Evolutionary conservation across 257 asterid genomes (phyloP), one percentile per base, ranked within the genome.

Genomic region (Buddleja alternifolia): DNA sequence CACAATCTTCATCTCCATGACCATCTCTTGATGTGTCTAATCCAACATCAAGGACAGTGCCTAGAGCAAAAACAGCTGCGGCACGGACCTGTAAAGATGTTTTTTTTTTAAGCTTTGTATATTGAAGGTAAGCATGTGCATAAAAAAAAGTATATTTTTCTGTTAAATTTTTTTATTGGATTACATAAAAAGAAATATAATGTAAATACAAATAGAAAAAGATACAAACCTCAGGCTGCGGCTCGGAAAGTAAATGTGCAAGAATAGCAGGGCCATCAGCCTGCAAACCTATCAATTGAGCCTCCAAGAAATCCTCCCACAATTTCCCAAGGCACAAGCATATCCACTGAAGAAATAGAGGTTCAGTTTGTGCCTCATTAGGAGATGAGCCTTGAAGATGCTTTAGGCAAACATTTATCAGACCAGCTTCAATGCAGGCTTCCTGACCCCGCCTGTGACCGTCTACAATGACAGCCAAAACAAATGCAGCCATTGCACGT

Each of bases 401-500:
- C 85, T 83, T 89, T 77, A 94, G 82, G 80, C 98, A 89, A 45
- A 88, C 90, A 58, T 87, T 84, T 70, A 89, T 74, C n/a, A 94
- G 85, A 74, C 76, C 85, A 62, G 98, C 88, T 85, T 86, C 97
- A 78, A 84, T 77, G 77, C 99, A 94, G 60, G 89, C 85, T 77
- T 91, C 95, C 87, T 94, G 98, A 50, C 99, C 99, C 71, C 85
- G 80, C 81, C 92, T 89, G 79, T 91, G 94, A 73, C 97, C 93
- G 81, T 94, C 99, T 66, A 91, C 97, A 83, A 91, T 89, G 73
- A 94, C 98, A 44, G 98, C 96, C 85, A 94, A 80, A 56, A 89
- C 99, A 84, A 94, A 94, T 57, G 98, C 99, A 83, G 99, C 97
- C 99, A 94, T 94, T 55, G 98, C 99, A 58, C 99, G 93, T 79